Conservation (phyloP, 169 alveolate genomes). For the Plasmodium sp. region DNA sequence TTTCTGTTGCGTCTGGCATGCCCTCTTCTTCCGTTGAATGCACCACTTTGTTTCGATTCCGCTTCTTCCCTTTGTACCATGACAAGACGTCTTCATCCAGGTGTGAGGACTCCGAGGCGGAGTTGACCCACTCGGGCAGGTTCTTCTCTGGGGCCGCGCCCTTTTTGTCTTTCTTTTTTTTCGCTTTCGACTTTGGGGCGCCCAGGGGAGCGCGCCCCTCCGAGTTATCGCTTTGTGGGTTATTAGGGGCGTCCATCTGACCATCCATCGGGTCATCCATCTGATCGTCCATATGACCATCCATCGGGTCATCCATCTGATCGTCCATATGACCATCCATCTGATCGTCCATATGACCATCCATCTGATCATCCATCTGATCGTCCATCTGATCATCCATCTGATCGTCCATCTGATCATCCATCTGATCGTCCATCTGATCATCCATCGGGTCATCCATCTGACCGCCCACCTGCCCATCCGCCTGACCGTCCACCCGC, state of each 20-base stretch:
- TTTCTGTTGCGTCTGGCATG: neutral
- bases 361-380: too few relatives aligned
- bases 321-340: neutral
- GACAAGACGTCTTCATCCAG: slow-evolving; percentile 14
- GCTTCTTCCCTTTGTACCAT: slow-evolving; percentile 16
- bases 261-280: neutral
- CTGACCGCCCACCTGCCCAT: too few relatives aligned
- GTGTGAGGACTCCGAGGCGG: neutral
- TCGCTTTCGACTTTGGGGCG: neutral
- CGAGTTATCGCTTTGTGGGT: neutral
- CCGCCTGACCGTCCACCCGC: too few relatives aligned
- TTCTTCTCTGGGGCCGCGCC: neutral
- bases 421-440: neutral
- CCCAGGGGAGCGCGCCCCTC: neutral
- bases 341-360: neutral
- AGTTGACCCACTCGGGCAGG: neutral
- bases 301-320: neutral
- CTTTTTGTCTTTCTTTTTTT: slow-evolving; percentile 4
- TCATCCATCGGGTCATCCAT: neutral
- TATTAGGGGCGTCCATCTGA: neutral
- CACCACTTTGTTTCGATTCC: neutral
- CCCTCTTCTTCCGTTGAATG: neutral
- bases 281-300: neutral
- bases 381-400: neutral
- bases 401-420: neutral